phyloP scores from a whole-genome alignment of 768 basidiomycete genomes.

The Tephrocybe rancida region DNA sequence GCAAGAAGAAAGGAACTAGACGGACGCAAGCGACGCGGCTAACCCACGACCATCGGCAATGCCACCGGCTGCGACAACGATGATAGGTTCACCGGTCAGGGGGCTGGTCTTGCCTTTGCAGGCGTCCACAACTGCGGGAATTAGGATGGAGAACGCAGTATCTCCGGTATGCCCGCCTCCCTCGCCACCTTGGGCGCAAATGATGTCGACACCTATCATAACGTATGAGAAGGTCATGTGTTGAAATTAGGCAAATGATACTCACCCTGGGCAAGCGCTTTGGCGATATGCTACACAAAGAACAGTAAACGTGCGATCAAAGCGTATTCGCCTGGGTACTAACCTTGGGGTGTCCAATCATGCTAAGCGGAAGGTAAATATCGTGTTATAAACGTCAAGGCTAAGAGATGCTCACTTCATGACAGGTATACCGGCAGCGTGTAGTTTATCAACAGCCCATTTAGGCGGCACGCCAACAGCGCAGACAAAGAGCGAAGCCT shows the following conservation, averaged over 20 bases:
- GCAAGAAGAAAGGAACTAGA: background rate
- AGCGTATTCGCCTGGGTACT: background rate
- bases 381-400: background rate
- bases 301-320: conserved; percentile 5
- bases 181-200: conserved; percentile 87
- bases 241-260: background rate
- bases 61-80: conserved; percentile 85
- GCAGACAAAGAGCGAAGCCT: conserved; percentile 79
- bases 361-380: conserved; percentile 40
- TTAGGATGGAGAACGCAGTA: conserved; percentile 77
- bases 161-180: conserved; percentile 91
- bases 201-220: conserved; percentile 76
- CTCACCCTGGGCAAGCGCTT: conserved; percentile 72
- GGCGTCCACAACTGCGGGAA: conserved; percentile 82
- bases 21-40: conserved; percentile 71
- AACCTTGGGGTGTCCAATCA: conserved; percentile 87
- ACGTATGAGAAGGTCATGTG: background rate
- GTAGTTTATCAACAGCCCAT: conserved; percentile 79
- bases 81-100: conserved; percentile 73
- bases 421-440: conserved; percentile 74
- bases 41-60: conserved; percentile 83
- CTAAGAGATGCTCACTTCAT: conserved; percentile 68
- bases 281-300: conserved; percentile 59
- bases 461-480: conserved; percentile 86
- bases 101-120: conserved; percentile 71